phyloP scores from a whole-genome alignment of 164 flowering plant genomes.

The Vitis rotundifolia region DNA sequence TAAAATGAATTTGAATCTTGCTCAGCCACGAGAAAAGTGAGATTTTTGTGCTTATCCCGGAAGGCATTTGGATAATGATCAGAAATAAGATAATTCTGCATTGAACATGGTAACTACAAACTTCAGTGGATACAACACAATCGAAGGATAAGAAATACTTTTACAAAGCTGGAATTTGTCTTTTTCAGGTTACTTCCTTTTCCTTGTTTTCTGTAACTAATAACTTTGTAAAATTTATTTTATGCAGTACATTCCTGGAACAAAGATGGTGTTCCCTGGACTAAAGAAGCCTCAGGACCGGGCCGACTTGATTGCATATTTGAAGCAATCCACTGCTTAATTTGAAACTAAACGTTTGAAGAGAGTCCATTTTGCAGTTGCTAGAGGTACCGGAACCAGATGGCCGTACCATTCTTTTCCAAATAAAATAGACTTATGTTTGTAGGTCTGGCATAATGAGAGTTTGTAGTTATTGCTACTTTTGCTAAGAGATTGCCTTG shows the following conservation, averaged over 20 bases:
- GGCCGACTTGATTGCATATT: conserved; percentile 41
- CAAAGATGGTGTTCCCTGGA: conserved; percentile 65
- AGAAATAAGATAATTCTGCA: too few species aligned
- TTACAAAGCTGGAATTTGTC: too few species aligned
- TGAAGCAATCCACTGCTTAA: conserved; percentile 43
- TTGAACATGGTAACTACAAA: too few species aligned
- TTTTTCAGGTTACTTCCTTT: too few species aligned
- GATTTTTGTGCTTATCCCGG: too few species aligned
- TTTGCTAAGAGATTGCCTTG: conserved; percentile 11
- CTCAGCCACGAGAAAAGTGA: too few species aligned
- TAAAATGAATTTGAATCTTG: too few species aligned
- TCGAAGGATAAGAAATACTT: too few species aligned
- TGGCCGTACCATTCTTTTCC: conserved; percentile 10
- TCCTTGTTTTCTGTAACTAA: background rate
- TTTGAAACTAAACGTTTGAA: background rate
- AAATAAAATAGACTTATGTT: conserved; percentile 16
- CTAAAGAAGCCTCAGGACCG: conserved; percentile 60
- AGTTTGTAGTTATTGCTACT: background rate
- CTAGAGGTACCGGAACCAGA: conserved; percentile 10
- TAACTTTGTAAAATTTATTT: background rate
- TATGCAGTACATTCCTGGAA: conserved; percentile 59
- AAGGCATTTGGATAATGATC: too few species aligned
- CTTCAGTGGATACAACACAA: too few species aligned
- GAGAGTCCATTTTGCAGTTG: conserved; percentile 16
- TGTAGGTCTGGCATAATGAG: conserved; percentile 7